Base-by-base conservation (phyloP, 352 stramenopile species). In the Pseudoperonospora humuli region DNA sequence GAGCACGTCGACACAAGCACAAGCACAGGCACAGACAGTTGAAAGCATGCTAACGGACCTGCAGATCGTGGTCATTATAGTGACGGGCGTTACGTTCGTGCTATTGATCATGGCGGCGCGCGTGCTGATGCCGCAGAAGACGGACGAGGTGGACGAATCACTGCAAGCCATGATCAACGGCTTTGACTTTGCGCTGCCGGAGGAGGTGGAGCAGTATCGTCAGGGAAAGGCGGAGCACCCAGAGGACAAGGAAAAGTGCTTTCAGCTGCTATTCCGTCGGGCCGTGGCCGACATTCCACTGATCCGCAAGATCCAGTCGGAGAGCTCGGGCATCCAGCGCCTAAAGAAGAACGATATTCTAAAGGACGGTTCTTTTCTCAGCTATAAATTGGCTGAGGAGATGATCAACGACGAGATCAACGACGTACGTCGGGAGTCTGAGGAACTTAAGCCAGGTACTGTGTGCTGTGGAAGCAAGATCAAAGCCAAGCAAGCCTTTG, bases 381-480 rank as follows among this genome's bases (percentile, higher is more conserved):
- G 77, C 66, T 92, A 88, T 63, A 92, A 92, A 58, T 48, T 88
- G 53, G 80, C 80, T 26, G 80, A 92, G 62, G 76, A 92, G 45
- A 67, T 92, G 54, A 89, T 92, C 45, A 88, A 86, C 55, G 69
- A 89, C 19, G 80, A 92, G 59, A 89, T 92, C 55, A 88, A 86
- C 37, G 80, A 92, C 28, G 70, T 92, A 37, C 76, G 80, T 46
- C 60, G 66, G 37, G 80, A 92, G 55, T 69, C 75, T 23, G 76
- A 92, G 56, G 69, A 77, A 46, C 73, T 92, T 48, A 88, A 89
- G 59, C 80, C 80, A 35, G 72, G 77, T 86, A 64, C 15, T 67
- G 39, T 33, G 34, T 17, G 14, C 15, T 14, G 37, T 31, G 7
- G 23, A 26, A 7, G 4, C 4, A 26, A 26, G 23, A 26, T 26